These are phyloP conservation scores for Wilcoxina mikolae DNA, from an alignment of 495 filamentous ascomycete species.

Conservation along the genomic window DNA sequence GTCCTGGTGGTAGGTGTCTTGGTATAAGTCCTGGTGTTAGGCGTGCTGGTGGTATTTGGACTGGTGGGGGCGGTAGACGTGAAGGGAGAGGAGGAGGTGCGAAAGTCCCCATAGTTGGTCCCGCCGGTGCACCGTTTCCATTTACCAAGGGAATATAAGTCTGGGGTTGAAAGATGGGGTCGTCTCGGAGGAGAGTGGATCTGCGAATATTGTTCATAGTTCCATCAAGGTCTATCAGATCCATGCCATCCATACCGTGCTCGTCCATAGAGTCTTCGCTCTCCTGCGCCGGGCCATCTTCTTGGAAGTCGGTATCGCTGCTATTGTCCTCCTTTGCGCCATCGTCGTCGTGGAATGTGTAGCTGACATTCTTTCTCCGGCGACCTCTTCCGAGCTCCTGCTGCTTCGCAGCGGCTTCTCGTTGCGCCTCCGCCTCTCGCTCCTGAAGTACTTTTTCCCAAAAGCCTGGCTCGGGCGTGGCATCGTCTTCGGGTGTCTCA, in stretches of 20 bases:
- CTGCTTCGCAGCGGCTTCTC: conserved; percentile 46
- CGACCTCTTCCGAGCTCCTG: conserved; percentile 74
- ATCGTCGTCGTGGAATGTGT: conserved; percentile 28
- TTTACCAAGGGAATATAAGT: background rate
- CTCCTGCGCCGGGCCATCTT: conserved; percentile 25
- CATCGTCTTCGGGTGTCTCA: conserved; percentile 43
- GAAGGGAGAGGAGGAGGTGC: background rate
- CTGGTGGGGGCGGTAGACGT: conserved; percentile 4
- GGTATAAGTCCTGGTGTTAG: conserved; percentile 7
- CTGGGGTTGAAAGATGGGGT: background rate
- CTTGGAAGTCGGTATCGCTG: conserved; percentile 38
- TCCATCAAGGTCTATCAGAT: background rate
- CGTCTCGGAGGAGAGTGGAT: background rate
- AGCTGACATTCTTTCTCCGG: conserved; percentile 37
- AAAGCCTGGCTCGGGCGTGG: conserved; percentile 39
- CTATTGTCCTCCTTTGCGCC: conserved; percentile 26
- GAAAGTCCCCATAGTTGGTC: conserved; percentile 5
- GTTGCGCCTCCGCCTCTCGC: conserved; percentile 59
- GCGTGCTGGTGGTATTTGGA: conserved; percentile 1
- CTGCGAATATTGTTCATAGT: background rate
- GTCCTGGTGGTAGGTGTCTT: background rate
- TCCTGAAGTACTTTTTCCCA: conserved; percentile 82
- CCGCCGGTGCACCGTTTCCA: background rate
- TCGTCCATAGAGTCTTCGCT: conserved; percentile 22
- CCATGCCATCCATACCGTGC: conserved; percentile 28